Conservation (phyloP, 2,329 filamentous ascomycete species). For the Sporothrix brunneoviolacea region DNA sequence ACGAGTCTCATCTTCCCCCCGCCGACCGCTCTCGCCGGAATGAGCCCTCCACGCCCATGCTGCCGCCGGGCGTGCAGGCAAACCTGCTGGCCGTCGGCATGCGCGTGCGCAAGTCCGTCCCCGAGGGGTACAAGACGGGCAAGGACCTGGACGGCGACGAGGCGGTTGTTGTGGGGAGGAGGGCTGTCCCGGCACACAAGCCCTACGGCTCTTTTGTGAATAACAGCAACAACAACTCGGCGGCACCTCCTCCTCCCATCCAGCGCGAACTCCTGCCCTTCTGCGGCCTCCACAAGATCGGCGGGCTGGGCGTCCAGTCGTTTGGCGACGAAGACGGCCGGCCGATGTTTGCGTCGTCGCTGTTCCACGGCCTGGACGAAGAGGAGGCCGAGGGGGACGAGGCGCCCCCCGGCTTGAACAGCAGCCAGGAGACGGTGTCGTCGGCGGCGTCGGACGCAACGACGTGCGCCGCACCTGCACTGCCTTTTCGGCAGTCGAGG, state of each 20-base stretch:
- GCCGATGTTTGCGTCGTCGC: conserved; percentile 11
- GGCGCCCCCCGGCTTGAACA: conserved; percentile 38
- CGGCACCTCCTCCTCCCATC: no score
- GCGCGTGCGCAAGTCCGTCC: conserved; percentile 86
- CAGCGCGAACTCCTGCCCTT: conserved; percentile 67
- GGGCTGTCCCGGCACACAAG: no score
- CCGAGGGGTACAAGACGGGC: conserved; percentile 87
- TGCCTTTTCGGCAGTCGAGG: no score
- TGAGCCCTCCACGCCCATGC: conserved; percentile 34
- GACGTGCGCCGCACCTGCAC: no score
- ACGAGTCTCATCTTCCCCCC: conserved; percentile 11
- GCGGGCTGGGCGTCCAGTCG: conserved; percentile 58
- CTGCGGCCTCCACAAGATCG: conserved; percentile 71
- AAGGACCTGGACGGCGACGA: conserved; percentile 35
- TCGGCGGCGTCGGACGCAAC: conserved; percentile 26
- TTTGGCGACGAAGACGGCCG: conserved; percentile 40
- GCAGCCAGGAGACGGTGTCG: conserved; percentile 48
- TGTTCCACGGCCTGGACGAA: conserved; percentile 19
- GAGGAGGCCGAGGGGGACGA: conserved; percentile 28
- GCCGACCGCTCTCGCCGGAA: conserved; percentile 12
- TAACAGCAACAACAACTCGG: conserved; percentile 17
- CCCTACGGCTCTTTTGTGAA: neutral
- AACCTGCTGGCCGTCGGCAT: conserved; percentile 89
- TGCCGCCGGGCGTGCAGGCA: conserved; percentile 65
- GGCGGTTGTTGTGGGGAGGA: no score